phyloP scores from a whole-genome alignment of 495 filamentous ascomycete species.

The Penicillium alfredii region DNA sequence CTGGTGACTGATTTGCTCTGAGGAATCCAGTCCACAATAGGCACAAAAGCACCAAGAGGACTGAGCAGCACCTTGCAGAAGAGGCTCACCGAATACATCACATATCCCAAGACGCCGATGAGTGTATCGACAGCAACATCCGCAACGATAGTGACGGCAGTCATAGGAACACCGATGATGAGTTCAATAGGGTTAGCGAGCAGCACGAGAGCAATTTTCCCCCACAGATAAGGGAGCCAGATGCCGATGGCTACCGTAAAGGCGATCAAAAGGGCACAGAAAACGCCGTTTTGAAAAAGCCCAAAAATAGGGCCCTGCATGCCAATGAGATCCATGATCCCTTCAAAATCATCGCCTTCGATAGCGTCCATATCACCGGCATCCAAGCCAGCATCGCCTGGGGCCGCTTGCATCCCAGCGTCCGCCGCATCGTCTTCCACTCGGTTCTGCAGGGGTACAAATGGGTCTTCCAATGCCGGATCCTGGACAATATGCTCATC shows the following conservation, averaged over 20 bases:
- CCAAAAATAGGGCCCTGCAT: conserved; percentile 91
- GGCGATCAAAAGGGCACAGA: conserved; percentile 84
- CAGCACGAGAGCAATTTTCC: conserved; percentile 73
- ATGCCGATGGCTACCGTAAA: conserved; percentile 77
- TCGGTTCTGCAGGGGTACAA: conserved; percentile 48
- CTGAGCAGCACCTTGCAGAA: conserved; percentile 39
- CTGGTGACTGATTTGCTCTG: conserved; percentile 37
- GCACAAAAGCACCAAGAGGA: conserved; percentile 38
- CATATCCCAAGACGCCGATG: conserved; percentile 50
- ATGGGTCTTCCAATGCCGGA: conserved; percentile 55
- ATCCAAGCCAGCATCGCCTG: conserved; percentile 47
- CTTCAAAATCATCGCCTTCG: conserved; percentile 95
- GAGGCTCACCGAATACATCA: conserved; percentile 48
- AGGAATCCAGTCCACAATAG: conserved; percentile 35
- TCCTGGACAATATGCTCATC: conserved; percentile 56
- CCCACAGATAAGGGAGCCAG: conserved; percentile 86
- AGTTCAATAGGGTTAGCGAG: conserved; percentile 71
- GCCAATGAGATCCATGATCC: conserved; percentile 90
- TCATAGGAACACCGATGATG: conserved; percentile 62
- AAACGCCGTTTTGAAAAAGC: conserved; percentile 88
- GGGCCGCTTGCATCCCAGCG: conserved; percentile 24
- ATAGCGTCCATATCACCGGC: conserved; percentile 53
- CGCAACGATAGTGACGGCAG: conserved; percentile 60
- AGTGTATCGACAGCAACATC: conserved; percentile 62
- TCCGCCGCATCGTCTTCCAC: conserved; percentile 11